Base-by-base conservation (phyloP, 768 basidiomycete species). In the Collybia mongolica region DNA sequence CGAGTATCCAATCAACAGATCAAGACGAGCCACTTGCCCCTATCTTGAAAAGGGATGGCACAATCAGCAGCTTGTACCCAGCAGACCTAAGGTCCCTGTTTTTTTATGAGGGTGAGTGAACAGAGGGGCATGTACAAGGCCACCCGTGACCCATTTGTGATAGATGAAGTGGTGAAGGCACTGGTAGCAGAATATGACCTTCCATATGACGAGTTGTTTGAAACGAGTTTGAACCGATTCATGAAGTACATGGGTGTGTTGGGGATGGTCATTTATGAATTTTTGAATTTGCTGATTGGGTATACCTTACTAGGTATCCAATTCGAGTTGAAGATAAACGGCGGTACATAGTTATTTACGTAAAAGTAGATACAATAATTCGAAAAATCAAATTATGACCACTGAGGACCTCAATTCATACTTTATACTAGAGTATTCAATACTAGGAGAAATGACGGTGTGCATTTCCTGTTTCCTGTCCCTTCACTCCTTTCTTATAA, bases 111-210 rank as follows among this genome's bases (percentile, higher is more conserved):
- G 58, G 83, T 84, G 58, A 65, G 79, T 65, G n/a, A 11, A 2
- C 22, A 5, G 15, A 39, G 7, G 39, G 9, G 17, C 15, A 17
- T 3, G 29, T 42, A 17, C 17, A 18, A 29, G 6, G 38, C 14
- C 44, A 22, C 24, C 11, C 36, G 44, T 51, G 22, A 47, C 37
- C 44, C 3, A 39, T 59, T 46, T 42, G 52, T 6, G 15, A 19
- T 48, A 83, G 82, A 68, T 29, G 72, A 70, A 2, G 66, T 62
- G 46, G 59, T 72, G 22, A 70, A 66, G 48, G 57, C 65, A 20
- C 65, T 87, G 39, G 61, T 82, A 45, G 64, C 57, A 22, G 80
- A 84, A 46, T 83, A 81, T 54, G 76, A 66, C 1, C 70, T 86
- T 14, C 62, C 60, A 5, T 73, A 71, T 28, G 68, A 73, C 18